phyloP scores from a whole-genome alignment of 257 asterid species.

The Echites panduratus region DNA sequence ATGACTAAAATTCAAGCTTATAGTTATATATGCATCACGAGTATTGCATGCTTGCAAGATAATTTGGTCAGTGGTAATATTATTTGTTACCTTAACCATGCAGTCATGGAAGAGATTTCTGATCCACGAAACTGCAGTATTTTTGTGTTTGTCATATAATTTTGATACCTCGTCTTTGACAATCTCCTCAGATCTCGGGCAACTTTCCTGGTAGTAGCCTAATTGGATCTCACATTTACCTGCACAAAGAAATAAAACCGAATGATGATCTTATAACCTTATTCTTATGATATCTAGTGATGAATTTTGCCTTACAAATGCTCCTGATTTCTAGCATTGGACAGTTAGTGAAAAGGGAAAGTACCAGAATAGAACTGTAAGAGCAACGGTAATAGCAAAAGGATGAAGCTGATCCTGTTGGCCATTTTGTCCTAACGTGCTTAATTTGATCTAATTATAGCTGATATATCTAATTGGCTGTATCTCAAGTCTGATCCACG shows the following conservation, averaged over 20 bases:
- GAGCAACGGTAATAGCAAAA: conserved; percentile 42
- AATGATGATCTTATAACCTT: no score
- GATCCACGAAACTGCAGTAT: conserved; percentile 80
- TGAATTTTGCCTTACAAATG: no score
- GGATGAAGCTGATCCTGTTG: conserved; percentile 21
- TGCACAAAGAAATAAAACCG: neutral
- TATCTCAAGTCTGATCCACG: neutral
- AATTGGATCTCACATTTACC: conserved; percentile 42
- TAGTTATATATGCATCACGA: no score
- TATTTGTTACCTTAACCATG: conserved; percentile 51
- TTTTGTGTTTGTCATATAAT: conserved; percentile 50
- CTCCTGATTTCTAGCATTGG: no score
- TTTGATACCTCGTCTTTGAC: conserved; percentile 52
- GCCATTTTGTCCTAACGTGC: conserved; percentile 30
- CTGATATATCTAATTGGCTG: no score
- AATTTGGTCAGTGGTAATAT: no score
- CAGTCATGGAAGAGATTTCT: conserved; percentile 89
- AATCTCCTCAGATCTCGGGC: conserved; percentile 71
- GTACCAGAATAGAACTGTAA: conserved; percentile 42
- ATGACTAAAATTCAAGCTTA: no score
- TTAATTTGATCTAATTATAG: no score
- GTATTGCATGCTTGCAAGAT: no score
- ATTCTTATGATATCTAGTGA: no score
- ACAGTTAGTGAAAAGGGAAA: neutral
- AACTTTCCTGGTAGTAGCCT: conserved; percentile 58